Percentiles rank a stretch among this genome's conserved stretches.
These are phyloP conservation scores for Aspergillus thermomutatus DNA, from an alignment of 2,329 filamentous ascomycete species.

Conservation along the genomic window DNA sequence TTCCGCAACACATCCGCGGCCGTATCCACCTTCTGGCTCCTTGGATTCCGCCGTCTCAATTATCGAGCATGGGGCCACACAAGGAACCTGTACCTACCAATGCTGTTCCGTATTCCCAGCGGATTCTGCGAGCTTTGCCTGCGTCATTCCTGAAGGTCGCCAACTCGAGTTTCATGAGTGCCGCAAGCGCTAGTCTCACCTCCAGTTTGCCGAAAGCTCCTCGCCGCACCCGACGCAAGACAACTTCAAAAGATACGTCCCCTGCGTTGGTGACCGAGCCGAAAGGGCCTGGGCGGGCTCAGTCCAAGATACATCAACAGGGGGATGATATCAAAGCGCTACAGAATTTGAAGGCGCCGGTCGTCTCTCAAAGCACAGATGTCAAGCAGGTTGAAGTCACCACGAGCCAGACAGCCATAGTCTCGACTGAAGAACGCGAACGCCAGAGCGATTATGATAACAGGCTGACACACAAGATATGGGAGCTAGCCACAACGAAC, in stretches of 20 bases:
- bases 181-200: constrained; percentile 81
- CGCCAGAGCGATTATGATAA: constrained; percentile 64
- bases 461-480: constrained; percentile 86
- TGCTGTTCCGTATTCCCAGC: constrained; percentile 85
- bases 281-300: constrained; percentile 8
- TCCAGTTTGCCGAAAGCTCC: constrained; percentile 69
- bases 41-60: constrained; percentile 87
- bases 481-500: constrained; percentile 85
- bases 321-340: constrained; percentile 15
- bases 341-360: constrained; percentile 15
- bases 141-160: constrained; percentile 89
- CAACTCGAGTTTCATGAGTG: constrained; percentile 92
- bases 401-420: constrained; percentile 7
- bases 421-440: constrained; percentile 32
- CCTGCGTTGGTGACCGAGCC: constrained; percentile 53
- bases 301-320: constrained; percentile 18
- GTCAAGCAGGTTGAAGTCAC: constrained; percentile 8
- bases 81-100: constrained; percentile 75
- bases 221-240: constrained; percentile 59
- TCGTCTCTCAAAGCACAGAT: constrained; percentile 13
- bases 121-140: constrained; percentile 83
- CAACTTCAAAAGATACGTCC: constrained; percentile 35
- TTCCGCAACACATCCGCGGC: constrained; percentile 93
- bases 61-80: constrained; percentile 72
- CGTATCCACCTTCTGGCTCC: constrained; percentile 91